These are phyloP conservation scores for Gracilaria vermiculophylla DNA, from an alignment of 23 red algal genomes.

Conservation along the genomic window DNA sequence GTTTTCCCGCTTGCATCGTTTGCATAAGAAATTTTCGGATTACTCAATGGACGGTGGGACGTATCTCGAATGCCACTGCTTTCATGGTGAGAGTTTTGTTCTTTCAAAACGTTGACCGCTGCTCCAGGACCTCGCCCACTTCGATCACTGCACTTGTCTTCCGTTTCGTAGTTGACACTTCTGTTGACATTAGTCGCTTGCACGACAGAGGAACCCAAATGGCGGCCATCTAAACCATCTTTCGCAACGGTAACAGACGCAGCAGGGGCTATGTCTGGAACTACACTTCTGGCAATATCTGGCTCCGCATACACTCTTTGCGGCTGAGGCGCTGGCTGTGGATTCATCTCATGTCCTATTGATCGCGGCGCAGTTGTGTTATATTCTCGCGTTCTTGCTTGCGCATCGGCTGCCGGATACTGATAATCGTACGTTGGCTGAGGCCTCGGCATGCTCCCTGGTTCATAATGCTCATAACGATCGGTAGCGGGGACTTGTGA, in stretches of 20 bases:
- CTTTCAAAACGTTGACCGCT: background rate
- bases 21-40: background rate
- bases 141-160: constrained; percentile 5
- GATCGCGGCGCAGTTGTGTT: background rate
- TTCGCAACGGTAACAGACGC: background rate
- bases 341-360: background rate
- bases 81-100: background rate
- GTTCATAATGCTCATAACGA: background rate
- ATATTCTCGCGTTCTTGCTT: background rate
- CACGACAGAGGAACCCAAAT: background rate
- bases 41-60: background rate
- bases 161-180: background rate
- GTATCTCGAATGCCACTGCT: background rate
- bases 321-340: background rate
- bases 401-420: background rate
- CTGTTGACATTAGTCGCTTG: background rate
- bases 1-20: background rate
- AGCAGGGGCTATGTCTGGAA: background rate
- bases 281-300: constrained; percentile 5
- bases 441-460: background rate
- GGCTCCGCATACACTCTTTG: background rate
- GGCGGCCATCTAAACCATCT: background rate
- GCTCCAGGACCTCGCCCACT: background rate
- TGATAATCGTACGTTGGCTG: background rate
- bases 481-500: background rate